Evolutionary conservation across 495 filamentous ascomycete species (phyloP), one percentile per base, ranked within the genome.

Genomic region (Daldinia concentrica): DNA sequence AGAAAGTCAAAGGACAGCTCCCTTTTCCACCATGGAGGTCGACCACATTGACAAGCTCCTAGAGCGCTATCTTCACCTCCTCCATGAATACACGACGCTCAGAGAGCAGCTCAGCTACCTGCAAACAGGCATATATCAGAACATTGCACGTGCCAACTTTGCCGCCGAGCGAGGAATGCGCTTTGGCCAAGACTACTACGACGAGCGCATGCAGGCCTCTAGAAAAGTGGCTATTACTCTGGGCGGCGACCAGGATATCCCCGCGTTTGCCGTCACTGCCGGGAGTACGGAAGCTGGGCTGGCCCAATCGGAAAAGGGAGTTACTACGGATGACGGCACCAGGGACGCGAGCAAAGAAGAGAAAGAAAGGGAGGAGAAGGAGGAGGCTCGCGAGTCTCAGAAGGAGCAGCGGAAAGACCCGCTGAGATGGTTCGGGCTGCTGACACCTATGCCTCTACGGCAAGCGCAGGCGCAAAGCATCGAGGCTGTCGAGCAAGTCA

Each of bases 81-180:
- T 97, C 0, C 85, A 95, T 79, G 78, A 85, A 68, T 92, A 97
- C 81, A 88, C 90, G 52, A 79, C 79, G 29, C 79, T 92, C 19
- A 88, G 89, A 36, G 75, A 79, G 30, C 72, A 83, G 19, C 80
- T 95, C 11, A 80, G 80, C 37, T 74, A 78, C 26, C 77, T 87
- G 22, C 82, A 94, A 27, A 83, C 88, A 19, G 85, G 83, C 66
- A 76, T 84, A 34, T 82, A 80, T 70, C 84, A 84, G 26, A 69
- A 79, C 78, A 84, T 94, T 19, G 88, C 91, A 26, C 87, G 90
- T 60, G 91, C 91, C 50, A 93, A 93, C 77, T 93, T 91, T 79
- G 82, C 85, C 19, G 89, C 87, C 51, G 82, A 87, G 48, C 85
- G 88, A 11, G 89, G 89, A 9, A 75, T 87, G 57, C 81, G 86